Base-by-base conservation (phyloP, 108 stramenopile genomes). In the Cyclotella sp. region DNA sequence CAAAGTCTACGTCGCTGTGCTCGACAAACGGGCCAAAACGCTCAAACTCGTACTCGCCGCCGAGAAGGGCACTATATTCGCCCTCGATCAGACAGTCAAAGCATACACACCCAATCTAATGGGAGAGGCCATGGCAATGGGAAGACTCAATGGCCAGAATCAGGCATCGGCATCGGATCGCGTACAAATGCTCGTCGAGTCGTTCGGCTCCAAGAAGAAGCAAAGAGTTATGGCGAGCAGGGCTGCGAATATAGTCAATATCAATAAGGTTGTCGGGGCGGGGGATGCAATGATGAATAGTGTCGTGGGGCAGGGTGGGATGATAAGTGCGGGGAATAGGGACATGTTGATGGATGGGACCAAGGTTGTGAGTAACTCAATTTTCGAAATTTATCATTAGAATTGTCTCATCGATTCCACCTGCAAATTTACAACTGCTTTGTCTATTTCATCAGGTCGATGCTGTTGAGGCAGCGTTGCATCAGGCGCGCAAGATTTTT, bases 191-290 rank as follows among this genome's bases (percentile, higher is more conserved):
- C 77, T 96, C 9, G 92, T 89, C 69, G 86, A 89, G 67, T 88
- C 88, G 58, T 96, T 96, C 72, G 93, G 95, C 18, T 79, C 76
- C 34, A 54, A 83, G 69, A 96, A 96, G 85, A 96, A 96, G 63
- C 89, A 87, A 58, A 87, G 80, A 75, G 93, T 90, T 18, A 83
- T 96, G 77, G 85, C 83, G 51, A 83, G 80, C 14, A 84, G 90
- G 68, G 88, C 80, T 3, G 91, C 95, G 22, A 96, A 96, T 82
- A 68, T 82, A 30, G 92, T 96, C n/a, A 87, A 91, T 72, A 74
- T 90, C 28, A 79, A 94, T 52, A 73, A 79, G 52, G 93, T 96
- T 34, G 80, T 94, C 30, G 92, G 91, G 44, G 88, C 91, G 39
- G 91, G 94, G 21, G 58, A 73, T 63, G 75, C 72, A 22, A 85